A percentile compares a stretch with the other conserved stretches of the same genome.
Conservation (phyloP, 805 yeast genomes). For the Komagataella ulmi region DNA sequence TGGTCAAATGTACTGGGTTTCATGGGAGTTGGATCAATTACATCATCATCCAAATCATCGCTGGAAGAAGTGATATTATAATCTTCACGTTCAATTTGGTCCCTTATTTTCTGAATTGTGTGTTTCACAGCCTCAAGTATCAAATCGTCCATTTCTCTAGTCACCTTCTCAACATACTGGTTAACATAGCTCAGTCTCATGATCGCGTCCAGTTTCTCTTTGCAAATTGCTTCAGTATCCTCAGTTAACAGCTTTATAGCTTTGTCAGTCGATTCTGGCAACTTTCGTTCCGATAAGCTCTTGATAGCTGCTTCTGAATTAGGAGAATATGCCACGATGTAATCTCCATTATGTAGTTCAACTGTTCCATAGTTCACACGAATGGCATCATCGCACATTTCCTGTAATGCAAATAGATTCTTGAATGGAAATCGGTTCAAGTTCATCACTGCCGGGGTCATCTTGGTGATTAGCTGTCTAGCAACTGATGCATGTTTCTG, state of each 20-base stretch:
- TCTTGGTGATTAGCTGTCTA: slow-evolving; percentile 3
- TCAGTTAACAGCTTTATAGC: slow-evolving; percentile 48
- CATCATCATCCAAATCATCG: not conserved
- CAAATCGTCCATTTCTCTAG: slow-evolving; percentile 61
- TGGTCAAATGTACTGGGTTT: not conserved
- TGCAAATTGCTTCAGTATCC: slow-evolving; percentile 52
- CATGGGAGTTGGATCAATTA: not conserved
- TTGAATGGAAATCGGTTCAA: slow-evolving; percentile 46
- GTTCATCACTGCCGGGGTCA: slow-evolving; percentile 14
- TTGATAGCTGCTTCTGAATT: slow-evolving; percentile 44
- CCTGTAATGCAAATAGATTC: slow-evolving; percentile 40
- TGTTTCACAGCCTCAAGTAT: slow-evolving; percentile 51
- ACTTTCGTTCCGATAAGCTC: slow-evolving; percentile 21
- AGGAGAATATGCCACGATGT: slow-evolving; percentile 34
- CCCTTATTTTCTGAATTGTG: slow-evolving; percentile 43
- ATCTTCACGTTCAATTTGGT: slow-evolving; percentile 6
- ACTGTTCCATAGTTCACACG: slow-evolving; percentile 62
- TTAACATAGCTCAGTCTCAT: slow-evolving; percentile 61
- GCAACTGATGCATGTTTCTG: not conserved
- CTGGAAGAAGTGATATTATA: not conserved
- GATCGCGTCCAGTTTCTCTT: slow-evolving; percentile 56
- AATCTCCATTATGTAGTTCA: slow-evolving; percentile 12
- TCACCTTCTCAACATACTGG: slow-evolving; percentile 62
- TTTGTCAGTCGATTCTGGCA: slow-evolving; percentile 45
- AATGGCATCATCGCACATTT: slow-evolving; percentile 64